These are phyloP conservation scores for Boletus tomentosulus DNA, from an alignment of 768 basidiomycete species.

Conservation along the genomic window DNA sequence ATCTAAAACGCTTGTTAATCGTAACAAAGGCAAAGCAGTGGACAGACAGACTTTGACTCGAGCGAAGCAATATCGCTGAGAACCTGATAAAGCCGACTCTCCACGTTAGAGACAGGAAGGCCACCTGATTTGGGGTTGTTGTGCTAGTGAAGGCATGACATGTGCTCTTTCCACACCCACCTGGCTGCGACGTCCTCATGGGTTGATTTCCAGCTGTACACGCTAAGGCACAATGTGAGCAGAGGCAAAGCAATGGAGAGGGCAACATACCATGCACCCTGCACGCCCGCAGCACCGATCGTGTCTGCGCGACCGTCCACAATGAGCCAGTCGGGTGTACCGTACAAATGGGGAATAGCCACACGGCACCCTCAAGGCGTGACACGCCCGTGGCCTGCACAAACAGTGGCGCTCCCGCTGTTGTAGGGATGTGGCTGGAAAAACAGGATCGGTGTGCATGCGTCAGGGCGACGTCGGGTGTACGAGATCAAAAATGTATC, in stretches of 20 bases:
- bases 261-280: conserved; percentile 66
- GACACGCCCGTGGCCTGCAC: conserved; percentile 51
- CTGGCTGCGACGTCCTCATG: conserved; percentile 26
- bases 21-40: not conserved
- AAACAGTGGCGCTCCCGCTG: conserved; percentile 43
- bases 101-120: conserved; percentile 69
- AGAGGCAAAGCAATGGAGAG: no score
- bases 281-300: conserved; percentile 67
- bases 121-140: conserved; percentile 75
- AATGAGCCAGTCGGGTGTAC: conserved; percentile 77
- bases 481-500: conserved; percentile 8
- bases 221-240: conserved; percentile 6
- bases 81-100: conserved; percentile 70
- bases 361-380: conserved; percentile 62
- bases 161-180: conserved; percentile 45
- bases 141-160: conserved; percentile 46
- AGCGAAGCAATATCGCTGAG: conserved; percentile 79
- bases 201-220: conserved; percentile 18
- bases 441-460: conserved; percentile 48
- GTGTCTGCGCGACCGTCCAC: conserved; percentile 48
- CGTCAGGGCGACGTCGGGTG: not conserved
- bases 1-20: conserved; percentile 41
- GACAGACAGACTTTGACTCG: conserved; percentile 76
- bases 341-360: conserved; percentile 83
- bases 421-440: conserved; percentile 41